Evolutionary conservation across 2,329 filamentous ascomycete genomes (phyloP).

Genomic region (Lasiodiplodia sp.): DNA sequence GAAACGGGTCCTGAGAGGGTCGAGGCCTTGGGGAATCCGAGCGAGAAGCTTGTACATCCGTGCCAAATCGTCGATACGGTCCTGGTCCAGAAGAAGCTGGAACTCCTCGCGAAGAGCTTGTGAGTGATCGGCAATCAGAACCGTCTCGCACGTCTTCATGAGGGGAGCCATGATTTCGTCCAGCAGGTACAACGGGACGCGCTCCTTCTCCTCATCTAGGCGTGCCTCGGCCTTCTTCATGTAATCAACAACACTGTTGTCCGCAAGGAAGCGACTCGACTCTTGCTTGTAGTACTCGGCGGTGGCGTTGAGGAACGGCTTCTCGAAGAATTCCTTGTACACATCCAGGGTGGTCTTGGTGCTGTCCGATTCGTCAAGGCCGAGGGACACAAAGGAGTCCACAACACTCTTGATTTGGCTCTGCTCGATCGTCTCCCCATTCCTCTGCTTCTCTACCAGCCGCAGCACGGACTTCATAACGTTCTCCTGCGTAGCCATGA

Average conservation of each 20-base stretch:
- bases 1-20: slow-evolving; percentile 85
- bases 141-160: slow-evolving; percentile 86
- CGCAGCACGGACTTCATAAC: slow-evolving; percentile 96
- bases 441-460: slow-evolving; percentile 95
- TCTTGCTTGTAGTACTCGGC: slow-evolving; percentile 87
- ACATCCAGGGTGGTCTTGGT: slow-evolving; percentile 95
- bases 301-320: slow-evolving; percentile 87
- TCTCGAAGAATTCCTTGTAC: slow-evolving; percentile 91
- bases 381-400: slow-evolving; percentile 92
- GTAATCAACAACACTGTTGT: slow-evolving; percentile 98
- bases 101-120: slow-evolving; percentile 91
- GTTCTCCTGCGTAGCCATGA: slow-evolving; percentile 79
- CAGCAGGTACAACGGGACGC: slow-evolving; percentile 90
- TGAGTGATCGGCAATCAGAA: slow-evolving; percentile 88
- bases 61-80: slow-evolving; percentile 93
- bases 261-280: slow-evolving; percentile 91
- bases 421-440: slow-evolving; percentile 97
- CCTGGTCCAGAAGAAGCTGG: slow-evolving; percentile 89
- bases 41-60: slow-evolving; percentile 94
- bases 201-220: slow-evolving; percentile 90
- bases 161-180: slow-evolving; percentile 84
- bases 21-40: slow-evolving; percentile 87
- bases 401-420: slow-evolving; percentile 96
- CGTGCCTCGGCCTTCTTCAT: slow-evolving; percentile 98
- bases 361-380: slow-evolving; percentile 89